Evolutionary conservation across 1,284 basidiomycete genomes (phyloP).

Genomic region (Moesziomyces globuligerus): DNA sequence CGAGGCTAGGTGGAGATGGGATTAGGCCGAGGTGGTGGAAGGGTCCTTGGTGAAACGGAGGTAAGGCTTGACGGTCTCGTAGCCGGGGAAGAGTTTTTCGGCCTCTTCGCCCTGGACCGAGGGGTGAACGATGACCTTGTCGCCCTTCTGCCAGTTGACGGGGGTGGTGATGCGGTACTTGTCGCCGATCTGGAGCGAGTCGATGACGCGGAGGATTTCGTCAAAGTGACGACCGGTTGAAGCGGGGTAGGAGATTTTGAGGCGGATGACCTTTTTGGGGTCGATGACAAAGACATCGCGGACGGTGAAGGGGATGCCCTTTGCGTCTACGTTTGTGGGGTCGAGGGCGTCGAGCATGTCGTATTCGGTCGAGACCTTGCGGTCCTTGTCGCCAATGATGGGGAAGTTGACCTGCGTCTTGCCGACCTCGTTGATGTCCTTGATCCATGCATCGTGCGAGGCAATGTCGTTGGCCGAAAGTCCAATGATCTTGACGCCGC

Average conservation of each 20-base stretch:
- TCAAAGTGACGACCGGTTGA: constrained; percentile 73
- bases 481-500: constrained; percentile 79
- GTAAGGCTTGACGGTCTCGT: constrained; percentile 71
- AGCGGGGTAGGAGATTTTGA: constrained; percentile 81
- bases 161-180: constrained; percentile 71
- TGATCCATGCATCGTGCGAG: constrained; percentile 84
- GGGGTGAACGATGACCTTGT: constrained; percentile 95
- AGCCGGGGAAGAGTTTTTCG: constrained; percentile 81
- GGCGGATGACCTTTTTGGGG: constrained; percentile 71
- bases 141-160: constrained; percentile 94
- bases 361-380: constrained; percentile 74
- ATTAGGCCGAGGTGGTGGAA: constrained; percentile 21
- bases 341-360: constrained; percentile 97
- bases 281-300: constrained; percentile 66
- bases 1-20: too few species aligned
- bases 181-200: constrained; percentile 92
- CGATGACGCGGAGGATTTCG: constrained; percentile 85
- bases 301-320: constrained; percentile 78
- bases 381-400: constrained; percentile 91
- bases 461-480: constrained; percentile 90
- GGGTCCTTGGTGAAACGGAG: constrained; percentile 70
- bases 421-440: constrained; percentile 80
- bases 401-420: constrained; percentile 87
- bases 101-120: constrained; percentile 86
- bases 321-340: constrained; percentile 90